Percentiles rank a stretch among this genome's conserved stretches.
These are phyloP conservation scores for Trichophyton mentagrophytes DNA, from an alignment of 2,329 filamentous ascomycete genomes.

Conservation along the genomic window DNA sequence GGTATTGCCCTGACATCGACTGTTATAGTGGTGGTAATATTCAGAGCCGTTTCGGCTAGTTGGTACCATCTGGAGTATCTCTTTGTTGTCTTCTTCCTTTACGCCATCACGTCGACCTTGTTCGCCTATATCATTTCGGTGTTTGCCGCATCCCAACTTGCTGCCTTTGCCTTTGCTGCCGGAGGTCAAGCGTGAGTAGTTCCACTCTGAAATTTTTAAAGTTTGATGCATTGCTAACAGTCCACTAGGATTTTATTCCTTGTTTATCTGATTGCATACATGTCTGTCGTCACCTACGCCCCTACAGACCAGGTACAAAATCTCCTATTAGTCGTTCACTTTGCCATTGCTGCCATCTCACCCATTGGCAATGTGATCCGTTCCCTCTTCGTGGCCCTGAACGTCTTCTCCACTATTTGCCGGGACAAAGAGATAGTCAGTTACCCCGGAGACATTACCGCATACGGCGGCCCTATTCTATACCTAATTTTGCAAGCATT, in stretches of 20 bases:
- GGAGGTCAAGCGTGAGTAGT: conserved; percentile 51
- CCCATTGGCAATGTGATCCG: conserved; percentile 66
- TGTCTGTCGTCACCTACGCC: conserved; percentile 61
- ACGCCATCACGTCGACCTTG: conserved; percentile 64
- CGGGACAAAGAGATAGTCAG: conserved; percentile 47
- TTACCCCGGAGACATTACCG: conserved; percentile 56
- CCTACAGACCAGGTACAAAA: conserved; percentile 56
- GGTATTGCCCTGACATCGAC: conserved; percentile 55
- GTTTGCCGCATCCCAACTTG: conserved; percentile 64
- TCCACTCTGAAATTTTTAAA: conserved; percentile 2
- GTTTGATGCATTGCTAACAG: conserved; percentile 2
- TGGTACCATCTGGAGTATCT: conserved; percentile 75
- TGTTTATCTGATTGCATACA: conserved; percentile 58
- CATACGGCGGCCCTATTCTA: conserved; percentile 73
- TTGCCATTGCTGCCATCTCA: conserved; percentile 58
- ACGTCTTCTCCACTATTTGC: conserved; percentile 73
- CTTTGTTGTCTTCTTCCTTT: conserved; percentile 68
- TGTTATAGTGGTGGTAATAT: conserved; percentile 55
- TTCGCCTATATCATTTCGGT: conserved; percentile 72
- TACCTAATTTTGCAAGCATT: conserved; percentile 67
- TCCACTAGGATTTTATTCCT: conserved; percentile 47
- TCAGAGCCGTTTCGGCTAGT: conserved; percentile 46
- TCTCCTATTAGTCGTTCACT: conserved; percentile 58
- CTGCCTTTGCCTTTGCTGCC: conserved; percentile 71
- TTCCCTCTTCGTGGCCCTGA: conserved; percentile 63